These are phyloP conservation scores for Venturia aucupariae DNA, from an alignment of 2,329 filamentous ascomycete species.

Conservation along the genomic window DNA sequence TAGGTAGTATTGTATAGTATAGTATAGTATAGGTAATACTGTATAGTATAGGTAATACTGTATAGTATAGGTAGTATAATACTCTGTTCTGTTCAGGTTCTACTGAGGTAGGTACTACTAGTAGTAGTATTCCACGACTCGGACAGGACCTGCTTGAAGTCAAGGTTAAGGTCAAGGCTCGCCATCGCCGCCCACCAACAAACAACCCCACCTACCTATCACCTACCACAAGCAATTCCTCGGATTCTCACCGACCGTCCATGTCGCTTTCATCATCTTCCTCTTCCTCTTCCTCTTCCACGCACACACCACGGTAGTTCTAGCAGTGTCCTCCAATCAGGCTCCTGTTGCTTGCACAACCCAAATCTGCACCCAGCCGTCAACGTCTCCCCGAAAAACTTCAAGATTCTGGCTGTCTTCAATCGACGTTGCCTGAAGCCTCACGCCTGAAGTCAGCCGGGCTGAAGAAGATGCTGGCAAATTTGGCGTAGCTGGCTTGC, in stretches of 20 bases:
- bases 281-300: not conserved
- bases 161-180: not conserved
- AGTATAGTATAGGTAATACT: no score
- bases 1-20: no score
- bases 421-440: not conserved
- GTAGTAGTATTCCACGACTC: no score
- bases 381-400: not conserved
- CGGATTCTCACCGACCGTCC: not conserved
- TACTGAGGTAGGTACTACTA: no score
- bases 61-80: no score
- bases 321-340: not conserved
- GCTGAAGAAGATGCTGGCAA: not conserved
- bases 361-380: not conserved
- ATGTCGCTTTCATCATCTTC: no score
- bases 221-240: not conserved
- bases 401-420: not conserved
- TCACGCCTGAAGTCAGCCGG: not conserved
- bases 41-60: no score
- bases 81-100: no score
- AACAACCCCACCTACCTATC: not conserved
- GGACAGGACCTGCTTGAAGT: no score
- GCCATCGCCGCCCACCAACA: no score
- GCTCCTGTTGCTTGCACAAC: not conserved
- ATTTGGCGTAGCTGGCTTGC: constrained; percentile 1
- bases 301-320: not conserved